Percentiles rank a stretch among this genome's conserved stretches.
These are phyloP conservation scores for Albophoma yamanashiensis DNA, from an alignment of 2,329 filamentous ascomycete genomes.

Conservation along the genomic window DNA sequence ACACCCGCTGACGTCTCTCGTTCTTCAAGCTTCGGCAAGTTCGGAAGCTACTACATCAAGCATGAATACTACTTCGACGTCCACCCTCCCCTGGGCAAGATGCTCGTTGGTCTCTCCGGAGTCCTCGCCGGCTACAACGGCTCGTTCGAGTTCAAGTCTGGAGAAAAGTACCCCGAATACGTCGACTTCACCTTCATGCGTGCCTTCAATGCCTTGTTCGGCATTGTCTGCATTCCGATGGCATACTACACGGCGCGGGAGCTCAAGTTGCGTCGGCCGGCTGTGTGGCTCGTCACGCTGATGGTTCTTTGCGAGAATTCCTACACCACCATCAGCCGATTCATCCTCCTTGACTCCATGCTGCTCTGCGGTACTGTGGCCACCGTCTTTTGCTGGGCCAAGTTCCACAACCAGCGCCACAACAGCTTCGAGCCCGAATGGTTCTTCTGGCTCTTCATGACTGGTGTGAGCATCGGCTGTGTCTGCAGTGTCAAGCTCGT, in stretches of 20 bases:
- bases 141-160: slow-evolving; percentile 98
- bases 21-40: slow-evolving; percentile 71
- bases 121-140: slow-evolving; percentile 97
- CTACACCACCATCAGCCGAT: slow-evolving; percentile 96
- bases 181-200: slow-evolving; percentile 98
- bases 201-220: slow-evolving; percentile 91
- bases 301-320: slow-evolving; percentile 99
- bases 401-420: slow-evolving; percentile 82
- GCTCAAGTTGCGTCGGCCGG: slow-evolving; percentile 72
- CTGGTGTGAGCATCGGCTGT: slow-evolving; percentile 90
- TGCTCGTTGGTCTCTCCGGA: slow-evolving; percentile 92
- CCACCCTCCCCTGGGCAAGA: slow-evolving; percentile 93
- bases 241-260: slow-evolving; percentile 94
- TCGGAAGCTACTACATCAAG: slow-evolving; percentile 97
- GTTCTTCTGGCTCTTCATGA: slow-evolving; percentile 91
- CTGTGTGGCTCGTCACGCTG: slow-evolving; percentile 89
- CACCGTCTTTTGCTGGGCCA: slow-evolving; percentile 93
- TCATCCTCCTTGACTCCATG: slow-evolving; percentile 98
- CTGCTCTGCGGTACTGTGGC: slow-evolving; percentile 97
- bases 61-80: slow-evolving; percentile 96
- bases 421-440: slow-evolving; percentile 84
- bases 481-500: slow-evolving; percentile 99
- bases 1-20: slow-evolving; percentile 9
- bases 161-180: slow-evolving; percentile 86
- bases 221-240: slow-evolving; percentile 82